Percentiles rank a stretch among this genome's conserved stretches.
Evolutionary conservation across 495 filamentous ascomycete species (phyloP).

Genomic region (Lineolata rhizophorae): DNA sequence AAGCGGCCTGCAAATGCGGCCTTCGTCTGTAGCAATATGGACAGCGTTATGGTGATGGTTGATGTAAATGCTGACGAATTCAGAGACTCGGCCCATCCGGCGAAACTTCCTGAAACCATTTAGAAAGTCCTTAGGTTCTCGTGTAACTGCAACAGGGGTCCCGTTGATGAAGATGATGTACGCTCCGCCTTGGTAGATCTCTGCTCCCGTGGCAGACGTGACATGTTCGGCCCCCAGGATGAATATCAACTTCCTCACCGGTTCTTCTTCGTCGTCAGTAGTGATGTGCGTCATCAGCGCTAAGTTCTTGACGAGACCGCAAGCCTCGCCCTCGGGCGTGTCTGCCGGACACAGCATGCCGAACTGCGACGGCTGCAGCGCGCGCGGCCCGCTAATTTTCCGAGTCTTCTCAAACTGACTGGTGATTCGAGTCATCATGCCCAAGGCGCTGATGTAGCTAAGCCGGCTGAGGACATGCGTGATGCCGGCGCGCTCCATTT

Average conservation of each 20-base stretch:
- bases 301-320: constrained; percentile 93
- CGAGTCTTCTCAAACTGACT: constrained; percentile 97
- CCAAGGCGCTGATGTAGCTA: constrained; percentile 93
- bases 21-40: constrained; percentile 92
- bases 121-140: constrained; percentile 64
- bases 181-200: constrained; percentile 60
- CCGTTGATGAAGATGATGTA: constrained; percentile 92
- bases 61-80: constrained; percentile 87
- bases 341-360: constrained; percentile 94
- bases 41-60: constrained; percentile 80
- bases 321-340: constrained; percentile 95
- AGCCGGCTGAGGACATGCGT: constrained; percentile 89
- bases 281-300: constrained; percentile 99
- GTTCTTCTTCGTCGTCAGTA: constrained; percentile 77
- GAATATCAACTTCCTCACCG: constrained; percentile 60
- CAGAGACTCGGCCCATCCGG: constrained; percentile 70
- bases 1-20: constrained; percentile 80
- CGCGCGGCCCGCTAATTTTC: constrained; percentile 87
- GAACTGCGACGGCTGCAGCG: constrained; percentile 90
- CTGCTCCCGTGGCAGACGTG: constrained; percentile 43
- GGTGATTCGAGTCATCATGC: constrained; percentile 98
- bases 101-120: constrained; percentile 62
- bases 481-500: constrained; percentile 93
- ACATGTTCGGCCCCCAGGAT: constrained; percentile 64
- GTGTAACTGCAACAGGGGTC: constrained; percentile 67